Percentiles rank a stretch among this genome's conserved stretches.
Evolutionary conservation across 805 yeast genomes (phyloP).

Genomic region (Brettanomyces sp.): DNA sequence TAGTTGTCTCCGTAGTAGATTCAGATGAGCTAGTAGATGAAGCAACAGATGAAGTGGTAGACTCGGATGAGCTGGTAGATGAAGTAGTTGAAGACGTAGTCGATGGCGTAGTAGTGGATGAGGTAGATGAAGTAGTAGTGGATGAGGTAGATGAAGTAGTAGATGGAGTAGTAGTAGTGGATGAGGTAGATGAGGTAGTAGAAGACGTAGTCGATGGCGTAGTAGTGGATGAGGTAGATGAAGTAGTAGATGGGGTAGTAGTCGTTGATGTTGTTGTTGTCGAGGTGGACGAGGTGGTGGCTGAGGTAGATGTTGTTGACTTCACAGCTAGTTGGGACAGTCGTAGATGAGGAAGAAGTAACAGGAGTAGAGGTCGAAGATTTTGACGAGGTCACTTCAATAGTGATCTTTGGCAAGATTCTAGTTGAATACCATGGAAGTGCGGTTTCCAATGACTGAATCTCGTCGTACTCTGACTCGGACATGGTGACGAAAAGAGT

Average conservation of each 20-base stretch:
- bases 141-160: not conserved
- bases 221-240: not conserved
- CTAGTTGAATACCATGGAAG: constrained; percentile 28
- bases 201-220: not conserved
- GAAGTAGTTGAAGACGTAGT: constrained; percentile 1
- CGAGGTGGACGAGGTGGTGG: not conserved
- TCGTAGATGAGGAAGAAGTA: constrained; percentile 2
- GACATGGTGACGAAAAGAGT: constrained; percentile 23
- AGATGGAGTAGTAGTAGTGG: not conserved
- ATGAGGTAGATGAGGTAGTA: not conserved
- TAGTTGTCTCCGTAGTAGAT: constrained; percentile 35
- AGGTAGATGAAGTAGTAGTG: not conserved
- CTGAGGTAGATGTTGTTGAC: not conserved
- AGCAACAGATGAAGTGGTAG: not conserved
- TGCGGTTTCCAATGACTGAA: constrained; percentile 21
- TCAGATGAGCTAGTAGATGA: constrained; percentile 18
- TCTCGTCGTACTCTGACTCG: constrained; percentile 4
- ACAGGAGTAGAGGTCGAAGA: not conserved
- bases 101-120: not conserved
- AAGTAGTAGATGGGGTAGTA: constrained; percentile 1
- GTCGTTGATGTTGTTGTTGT: not conserved
- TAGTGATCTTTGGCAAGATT: constrained; percentile 13
- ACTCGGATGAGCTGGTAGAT: constrained; percentile 27
- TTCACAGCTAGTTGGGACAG: constrained; percentile 1
- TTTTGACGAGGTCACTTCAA: constrained; percentile 1